These are phyloP conservation scores for Ajuga chamaepitys DNA, from an alignment of 257 asterid genomes.

Conservation along the genomic window DNA sequence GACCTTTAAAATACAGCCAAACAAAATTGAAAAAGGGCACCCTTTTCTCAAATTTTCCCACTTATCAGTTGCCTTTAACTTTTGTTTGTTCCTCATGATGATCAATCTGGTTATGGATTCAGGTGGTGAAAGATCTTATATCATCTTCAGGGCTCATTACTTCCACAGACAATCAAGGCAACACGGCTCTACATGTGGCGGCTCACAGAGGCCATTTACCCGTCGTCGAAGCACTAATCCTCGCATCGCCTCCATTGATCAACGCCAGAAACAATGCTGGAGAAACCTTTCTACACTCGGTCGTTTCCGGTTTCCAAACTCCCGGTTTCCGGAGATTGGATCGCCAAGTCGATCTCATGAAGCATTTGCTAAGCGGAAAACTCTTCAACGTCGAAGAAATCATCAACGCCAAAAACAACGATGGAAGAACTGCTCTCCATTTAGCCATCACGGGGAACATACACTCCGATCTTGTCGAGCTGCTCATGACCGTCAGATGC, in stretches of 20 bases:
- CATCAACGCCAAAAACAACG: constrained; percentile 41
- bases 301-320: constrained; percentile 72
- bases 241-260: constrained; percentile 53
- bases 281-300: constrained; percentile 75
- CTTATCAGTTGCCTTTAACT: no score
- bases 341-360: constrained; percentile 67
- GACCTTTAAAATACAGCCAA: no score
- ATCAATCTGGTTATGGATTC: constrained; percentile 7
- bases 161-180: constrained; percentile 71
- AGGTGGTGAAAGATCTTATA: constrained; percentile 64
- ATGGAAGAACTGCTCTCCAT: constrained; percentile 76
- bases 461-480: constrained; percentile 68
- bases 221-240: constrained; percentile 67
- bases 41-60: no score
- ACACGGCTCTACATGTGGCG: constrained; percentile 80
- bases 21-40: no score
- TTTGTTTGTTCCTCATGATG: not conserved
- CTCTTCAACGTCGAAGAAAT: constrained; percentile 44
- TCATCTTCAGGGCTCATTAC: constrained; percentile 35
- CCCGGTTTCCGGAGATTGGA: constrained; percentile 86
- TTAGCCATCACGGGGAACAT: constrained; percentile 69
- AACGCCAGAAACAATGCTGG: constrained; percentile 44
- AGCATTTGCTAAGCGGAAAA: constrained; percentile 40
- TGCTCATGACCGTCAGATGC: constrained; percentile 55
- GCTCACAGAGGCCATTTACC: constrained; percentile 81